These are phyloP conservation scores for Cyberlindnera saturnus DNA, from an alignment of 805 yeast species.

Conservation along the genomic window DNA sequence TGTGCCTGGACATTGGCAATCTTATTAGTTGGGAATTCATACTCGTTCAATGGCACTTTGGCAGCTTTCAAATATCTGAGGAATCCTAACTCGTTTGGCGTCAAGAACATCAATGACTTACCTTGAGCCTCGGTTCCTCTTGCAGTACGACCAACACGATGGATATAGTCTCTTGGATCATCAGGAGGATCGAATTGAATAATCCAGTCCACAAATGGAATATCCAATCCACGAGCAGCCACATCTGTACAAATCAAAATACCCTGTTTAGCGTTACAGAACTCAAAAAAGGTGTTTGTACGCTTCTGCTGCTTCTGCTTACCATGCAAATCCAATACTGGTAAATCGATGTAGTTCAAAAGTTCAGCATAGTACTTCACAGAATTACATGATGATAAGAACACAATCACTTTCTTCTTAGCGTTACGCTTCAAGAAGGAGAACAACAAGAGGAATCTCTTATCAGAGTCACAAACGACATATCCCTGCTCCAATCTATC, in stretches of 20 bases:
- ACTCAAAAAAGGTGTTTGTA: slow-evolving; percentile 96
- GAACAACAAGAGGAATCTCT: slow-evolving; percentile 81
- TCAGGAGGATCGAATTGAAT: slow-evolving; percentile 99
- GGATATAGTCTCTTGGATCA: slow-evolving; percentile 98
- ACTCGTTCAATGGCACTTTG: slow-evolving; percentile 95
- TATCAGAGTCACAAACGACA: slow-evolving; percentile 95
- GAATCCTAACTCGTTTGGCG: slow-evolving; percentile 93
- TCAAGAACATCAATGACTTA: slow-evolving; percentile 88
- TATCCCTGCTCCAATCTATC: slow-evolving; percentile 98
- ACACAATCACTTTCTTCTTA: slow-evolving; percentile 90
- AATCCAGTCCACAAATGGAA: slow-evolving; percentile 98
- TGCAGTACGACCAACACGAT: slow-evolving; percentile 98
- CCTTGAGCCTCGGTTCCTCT: slow-evolving; percentile 90
- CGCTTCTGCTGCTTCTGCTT: slow-evolving; percentile 98
- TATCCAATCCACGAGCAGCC: slow-evolving; percentile 98
- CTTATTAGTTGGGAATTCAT: slow-evolving; percentile 89
- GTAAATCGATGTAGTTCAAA: slow-evolving; percentile 91
- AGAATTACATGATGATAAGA: slow-evolving; percentile 92
- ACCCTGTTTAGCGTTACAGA: slow-evolving; percentile 95
- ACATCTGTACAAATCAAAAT: slow-evolving; percentile 94
- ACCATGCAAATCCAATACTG: slow-evolving; percentile 94
- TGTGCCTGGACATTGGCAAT: slow-evolving; percentile 96
- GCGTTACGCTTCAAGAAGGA: slow-evolving; percentile 90
- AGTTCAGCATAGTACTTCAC: slow-evolving; percentile 95
- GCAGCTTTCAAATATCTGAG: slow-evolving; percentile 92